Conservation (phyloP, 2,329 filamentous ascomycete species). For the Aspergillus aculeatinus region DNA sequence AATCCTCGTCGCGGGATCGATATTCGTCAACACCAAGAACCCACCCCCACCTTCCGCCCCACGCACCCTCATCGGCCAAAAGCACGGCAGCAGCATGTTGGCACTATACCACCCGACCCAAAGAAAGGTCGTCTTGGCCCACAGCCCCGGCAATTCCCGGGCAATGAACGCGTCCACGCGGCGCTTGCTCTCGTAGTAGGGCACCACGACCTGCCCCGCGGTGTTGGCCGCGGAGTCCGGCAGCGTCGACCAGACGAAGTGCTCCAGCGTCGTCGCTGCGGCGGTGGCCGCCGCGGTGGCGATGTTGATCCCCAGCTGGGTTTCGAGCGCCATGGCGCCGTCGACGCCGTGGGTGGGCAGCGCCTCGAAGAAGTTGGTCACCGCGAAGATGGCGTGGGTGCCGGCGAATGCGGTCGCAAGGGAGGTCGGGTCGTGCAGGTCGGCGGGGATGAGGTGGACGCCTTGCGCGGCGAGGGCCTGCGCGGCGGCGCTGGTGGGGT, state of each 20-base stretch:
- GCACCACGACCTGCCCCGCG: slow-evolving; percentile 34
- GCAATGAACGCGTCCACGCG: slow-evolving; percentile 42
- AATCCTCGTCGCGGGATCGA: neutral
- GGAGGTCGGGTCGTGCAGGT: slow-evolving; percentile 47
- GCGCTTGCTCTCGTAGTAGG: slow-evolving; percentile 48
- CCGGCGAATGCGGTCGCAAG: slow-evolving; percentile 43
- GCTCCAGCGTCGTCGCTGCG: slow-evolving; percentile 39
- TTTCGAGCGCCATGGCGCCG: slow-evolving; percentile 40
- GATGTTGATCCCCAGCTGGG: slow-evolving; percentile 43
- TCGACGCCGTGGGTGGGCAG: slow-evolving; percentile 30
- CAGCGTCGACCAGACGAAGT: slow-evolving; percentile 50
- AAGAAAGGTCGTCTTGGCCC: slow-evolving; percentile 44
- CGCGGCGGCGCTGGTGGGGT: slow-evolving; percentile 45
- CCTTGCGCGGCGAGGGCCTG: slow-evolving; percentile 48
- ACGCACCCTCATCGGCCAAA: slow-evolving; percentile 9
- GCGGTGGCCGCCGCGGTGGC: slow-evolving; percentile 43
- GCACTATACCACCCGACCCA: slow-evolving; percentile 39
- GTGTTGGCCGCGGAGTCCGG: slow-evolving; percentile 36
- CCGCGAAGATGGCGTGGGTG: slow-evolving; percentile 41
- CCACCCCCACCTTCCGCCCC: slow-evolving; percentile 1
- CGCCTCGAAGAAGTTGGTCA: slow-evolving; percentile 45
- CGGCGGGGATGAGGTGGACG: slow-evolving; percentile 54
- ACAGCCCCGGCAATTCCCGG: slow-evolving; percentile 32
- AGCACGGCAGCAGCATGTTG: slow-evolving; percentile 33
- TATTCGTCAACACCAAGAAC: neutral